Base-by-base conservation (phyloP, 2,329 filamentous ascomycete genomes). In the Aspergillus pseudoterreus region DNA sequence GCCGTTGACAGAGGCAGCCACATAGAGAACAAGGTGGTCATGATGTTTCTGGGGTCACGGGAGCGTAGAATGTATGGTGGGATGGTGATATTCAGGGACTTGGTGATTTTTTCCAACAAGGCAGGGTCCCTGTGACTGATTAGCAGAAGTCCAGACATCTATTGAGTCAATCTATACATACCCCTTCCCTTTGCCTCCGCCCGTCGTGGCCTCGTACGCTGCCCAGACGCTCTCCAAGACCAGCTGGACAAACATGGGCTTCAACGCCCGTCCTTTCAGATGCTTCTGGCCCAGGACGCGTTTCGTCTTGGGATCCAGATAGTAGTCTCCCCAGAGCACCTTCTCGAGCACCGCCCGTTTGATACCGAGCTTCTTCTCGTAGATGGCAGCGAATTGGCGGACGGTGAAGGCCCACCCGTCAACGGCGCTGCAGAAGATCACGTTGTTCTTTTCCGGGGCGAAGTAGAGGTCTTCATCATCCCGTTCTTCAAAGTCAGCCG, bases 321-420 rank as follows among this genome's bases (percentile, higher is more conserved):
- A 99, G 69, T 89, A 99, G 68, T 91, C 92, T 43, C 94, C 94
- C 94, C 94, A 99, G 0, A 99, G 79, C 0, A 96, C 90, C 67
- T 94, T 96, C 71, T 99, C 92, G 66, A 99, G 81, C 0, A 89
- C 74, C 22, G 84, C 84, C 43, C 92, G 82, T 73, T 96, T 97
- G 71, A 97, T 95, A 12, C 94, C 92, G 6, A 99, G 81, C 71
- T 99, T 99, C 77, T 92, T 95, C 73, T 97, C 92, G 66, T 97
- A 99, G 24, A 97, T 76, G 35, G 83, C 83, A 15, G 94, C 92
- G 68, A 99, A 99, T 64, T 99, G 94, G 46, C 91, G 84, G 45
- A 96, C 86, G 0, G 94, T 99, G 64, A 99, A 99, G 2, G 94
- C 94, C 94, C 94, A 99, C n/a, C 94, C 94, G 67, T 99, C 94